phyloP scores from a whole-genome alignment of 495 filamentous ascomycete genomes.

The Daldinia concentrica region DNA sequence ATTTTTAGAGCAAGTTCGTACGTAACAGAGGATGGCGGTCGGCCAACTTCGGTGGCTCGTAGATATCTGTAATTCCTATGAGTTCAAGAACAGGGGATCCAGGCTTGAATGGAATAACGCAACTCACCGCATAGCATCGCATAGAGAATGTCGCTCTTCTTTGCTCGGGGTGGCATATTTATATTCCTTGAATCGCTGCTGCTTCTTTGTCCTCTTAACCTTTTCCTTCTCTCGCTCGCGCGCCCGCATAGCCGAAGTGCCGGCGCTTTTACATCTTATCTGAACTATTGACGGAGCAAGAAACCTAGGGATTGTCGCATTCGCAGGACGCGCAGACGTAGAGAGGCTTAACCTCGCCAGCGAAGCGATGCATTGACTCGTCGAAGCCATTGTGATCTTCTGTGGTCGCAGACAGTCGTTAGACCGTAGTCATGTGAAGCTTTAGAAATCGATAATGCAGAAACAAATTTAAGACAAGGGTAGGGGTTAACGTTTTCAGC shows the following conservation, averaged over 20 bases:
- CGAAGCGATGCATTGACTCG: slow-evolving; percentile 66
- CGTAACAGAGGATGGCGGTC: slow-evolving; percentile 72
- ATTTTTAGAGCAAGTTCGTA: slow-evolving; percentile 89
- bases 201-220: slow-evolving; percentile 75
- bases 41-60: slow-evolving; percentile 90
- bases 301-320: slow-evolving; percentile 53
- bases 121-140: slow-evolving; percentile 90
- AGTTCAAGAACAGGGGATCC: slow-evolving; percentile 5
- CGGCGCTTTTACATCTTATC: slow-evolving; percentile 52
- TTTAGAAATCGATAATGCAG: slow-evolving; percentile 15
- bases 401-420: slow-evolving; percentile 20
- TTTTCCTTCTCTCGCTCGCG: slow-evolving; percentile 63
- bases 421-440: slow-evolving; percentile 9
- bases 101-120: neutral
- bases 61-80: slow-evolving; percentile 71
- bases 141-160: slow-evolving; percentile 77
- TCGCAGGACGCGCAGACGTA: slow-evolving; percentile 45
- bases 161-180: slow-evolving; percentile 70
- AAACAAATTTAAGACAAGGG: slow-evolving; percentile 29
- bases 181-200: slow-evolving; percentile 67
- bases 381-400: slow-evolving; percentile 52
- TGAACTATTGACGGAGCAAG: slow-evolving; percentile 52
- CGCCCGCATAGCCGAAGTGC: slow-evolving; percentile 47
- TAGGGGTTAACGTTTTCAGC: slow-evolving; percentile 17
- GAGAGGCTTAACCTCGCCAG: slow-evolving; percentile 66